A percentile compares a stretch with the other conserved stretches of the same genome.
phyloP scores from a whole-genome alignment of 148 eudicot genomes.

The Salicornia ramosissima region DNA sequence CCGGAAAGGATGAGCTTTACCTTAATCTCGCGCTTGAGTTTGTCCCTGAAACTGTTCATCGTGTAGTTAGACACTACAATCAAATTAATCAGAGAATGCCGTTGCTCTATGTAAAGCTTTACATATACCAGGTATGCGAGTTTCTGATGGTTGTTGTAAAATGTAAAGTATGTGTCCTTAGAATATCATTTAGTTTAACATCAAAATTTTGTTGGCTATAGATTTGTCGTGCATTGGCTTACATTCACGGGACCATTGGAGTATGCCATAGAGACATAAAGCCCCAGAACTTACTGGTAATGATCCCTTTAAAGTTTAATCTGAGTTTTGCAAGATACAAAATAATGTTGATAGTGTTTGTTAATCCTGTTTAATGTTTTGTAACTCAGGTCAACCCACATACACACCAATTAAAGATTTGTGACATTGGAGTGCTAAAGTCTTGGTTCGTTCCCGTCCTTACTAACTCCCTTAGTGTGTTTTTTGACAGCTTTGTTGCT shows the following conservation, averaged over 20 bases:
- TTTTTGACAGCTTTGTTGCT: not conserved
- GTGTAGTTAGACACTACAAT: slow-evolving; percentile 61
- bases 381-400: slow-evolving; percentile 70
- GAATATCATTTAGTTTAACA: not conserved
- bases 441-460: slow-evolving; percentile 44
- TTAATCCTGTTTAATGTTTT: not conserved
- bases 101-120: slow-evolving; percentile 65
- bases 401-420: slow-evolving; percentile 73
- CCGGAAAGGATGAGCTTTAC: slow-evolving; percentile 66
- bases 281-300: slow-evolving; percentile 74
- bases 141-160: not conserved
- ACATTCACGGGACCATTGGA: slow-evolving; percentile 58
- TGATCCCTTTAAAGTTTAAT: not conserved
- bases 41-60: slow-evolving; percentile 78
- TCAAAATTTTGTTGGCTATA: slow-evolving; percentile 17
- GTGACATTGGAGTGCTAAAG: slow-evolving; percentile 97
- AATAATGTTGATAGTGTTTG: not conserved
- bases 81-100: slow-evolving; percentile 80
- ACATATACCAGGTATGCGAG: slow-evolving; percentile 55
- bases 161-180: not conserved
- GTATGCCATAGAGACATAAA: slow-evolving; percentile 70
- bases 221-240: slow-evolving; percentile 64
- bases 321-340: not conserved
- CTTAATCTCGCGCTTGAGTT: slow-evolving; percentile 68
- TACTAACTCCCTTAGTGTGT: not conserved